Conservation (phyloP, 2,329 filamentous ascomycete genomes). For the Paecilomyces formosus region DNA sequence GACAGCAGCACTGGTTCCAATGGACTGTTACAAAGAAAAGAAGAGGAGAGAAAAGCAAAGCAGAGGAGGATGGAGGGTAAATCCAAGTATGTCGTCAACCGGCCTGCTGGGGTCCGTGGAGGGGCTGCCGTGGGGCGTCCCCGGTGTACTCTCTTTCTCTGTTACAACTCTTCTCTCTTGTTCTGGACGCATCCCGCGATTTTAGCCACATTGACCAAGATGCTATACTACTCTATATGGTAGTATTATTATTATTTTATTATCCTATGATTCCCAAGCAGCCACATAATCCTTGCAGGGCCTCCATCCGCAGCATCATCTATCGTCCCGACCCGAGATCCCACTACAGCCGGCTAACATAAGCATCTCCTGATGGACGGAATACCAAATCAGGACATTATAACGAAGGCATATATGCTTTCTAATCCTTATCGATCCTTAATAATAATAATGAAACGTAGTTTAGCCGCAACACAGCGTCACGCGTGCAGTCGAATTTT, state of each 20-base stretch:
- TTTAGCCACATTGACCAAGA: neutral
- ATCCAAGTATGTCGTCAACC: conserved; percentile 14
- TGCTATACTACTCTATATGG: neutral
- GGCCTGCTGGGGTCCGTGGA: conserved; percentile 21
- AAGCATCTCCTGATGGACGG: neutral
- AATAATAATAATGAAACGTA: neutral
- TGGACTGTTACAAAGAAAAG: neutral
- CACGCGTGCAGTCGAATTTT: neutral
- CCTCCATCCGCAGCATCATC: neutral
- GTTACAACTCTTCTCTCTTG: neutral
- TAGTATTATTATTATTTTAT: neutral
- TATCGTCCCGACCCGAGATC: neutral
- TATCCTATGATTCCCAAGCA: no score
- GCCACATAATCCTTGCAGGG: neutral
- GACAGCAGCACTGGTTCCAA: neutral
- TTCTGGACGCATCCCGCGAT: neutral
- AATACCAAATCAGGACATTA: neutral
- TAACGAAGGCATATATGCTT: neutral
- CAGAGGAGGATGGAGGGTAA: neutral
- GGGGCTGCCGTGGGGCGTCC: conserved; percentile 17
- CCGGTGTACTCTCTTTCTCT: neutral
- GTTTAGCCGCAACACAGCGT: neutral
- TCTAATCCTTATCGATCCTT: neutral
- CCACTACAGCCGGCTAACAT: neutral
- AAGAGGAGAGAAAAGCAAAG: neutral